These are phyloP conservation scores for Trichoderma sp. DNA, from an alignment of 2,329 filamentous ascomycete genomes.

Conservation along the genomic window DNA sequence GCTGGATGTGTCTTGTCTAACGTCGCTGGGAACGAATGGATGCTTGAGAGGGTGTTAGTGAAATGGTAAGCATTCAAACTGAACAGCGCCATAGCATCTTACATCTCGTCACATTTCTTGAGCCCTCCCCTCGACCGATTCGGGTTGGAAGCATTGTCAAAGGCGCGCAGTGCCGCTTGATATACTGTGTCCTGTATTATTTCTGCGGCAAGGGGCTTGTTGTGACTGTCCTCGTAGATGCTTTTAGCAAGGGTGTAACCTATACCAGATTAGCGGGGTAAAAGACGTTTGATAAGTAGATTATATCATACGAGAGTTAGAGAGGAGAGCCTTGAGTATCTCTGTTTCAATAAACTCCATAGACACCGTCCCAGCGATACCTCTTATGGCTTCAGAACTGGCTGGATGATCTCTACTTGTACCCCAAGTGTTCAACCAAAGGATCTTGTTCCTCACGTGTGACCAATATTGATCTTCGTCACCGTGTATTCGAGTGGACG, in stretches of 20 bases:
- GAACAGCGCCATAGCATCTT: constrained; percentile 35
- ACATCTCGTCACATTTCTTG: constrained; percentile 77
- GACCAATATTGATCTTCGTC: constrained; percentile 67
- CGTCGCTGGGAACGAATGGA: constrained; percentile 63
- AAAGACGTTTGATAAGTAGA: not conserved
- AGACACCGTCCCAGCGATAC: constrained; percentile 63
- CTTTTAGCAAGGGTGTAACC: constrained; percentile 64
- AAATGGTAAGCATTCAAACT: not conserved
- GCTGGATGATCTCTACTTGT: constrained; percentile 25
- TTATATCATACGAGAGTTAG: constrained; percentile 57
- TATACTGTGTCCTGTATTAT: constrained; percentile 63
- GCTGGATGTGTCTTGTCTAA: constrained; percentile 55
- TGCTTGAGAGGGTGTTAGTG: constrained; percentile 43
- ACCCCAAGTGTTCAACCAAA: constrained; percentile 77
- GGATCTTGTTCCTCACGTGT: constrained; percentile 60
- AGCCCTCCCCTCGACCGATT: constrained; percentile 75
- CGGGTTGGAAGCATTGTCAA: constrained; percentile 81
- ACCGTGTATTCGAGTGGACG: constrained; percentile 53
- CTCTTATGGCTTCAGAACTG: constrained; percentile 51
- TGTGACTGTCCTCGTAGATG: constrained; percentile 57
- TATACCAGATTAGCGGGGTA: constrained; percentile 36
- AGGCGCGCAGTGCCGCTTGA: constrained; percentile 66
- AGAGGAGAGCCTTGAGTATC: constrained; percentile 67
- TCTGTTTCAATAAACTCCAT: constrained; percentile 67
- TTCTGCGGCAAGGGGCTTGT: constrained; percentile 51